Evolutionary conservation across 2,329 filamentous ascomycete species (phyloP), one percentile per base, ranked within the genome.

Genomic region (Sarocladium strictum): DNA sequence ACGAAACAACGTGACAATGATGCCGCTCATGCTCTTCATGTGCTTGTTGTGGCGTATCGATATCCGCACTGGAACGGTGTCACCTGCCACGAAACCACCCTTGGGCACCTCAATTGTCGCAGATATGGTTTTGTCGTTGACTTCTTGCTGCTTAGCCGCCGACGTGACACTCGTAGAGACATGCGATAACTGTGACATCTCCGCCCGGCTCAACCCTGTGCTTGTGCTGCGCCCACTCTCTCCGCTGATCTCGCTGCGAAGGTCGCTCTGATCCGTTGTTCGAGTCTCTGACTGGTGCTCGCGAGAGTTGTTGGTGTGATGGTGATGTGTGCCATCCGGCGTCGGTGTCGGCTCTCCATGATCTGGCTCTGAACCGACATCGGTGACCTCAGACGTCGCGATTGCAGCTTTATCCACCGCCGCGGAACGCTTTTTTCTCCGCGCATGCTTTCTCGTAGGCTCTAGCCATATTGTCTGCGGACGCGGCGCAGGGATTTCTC

Each of bases 1-100:
- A 43, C 94, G 84, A 67, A 95, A 97, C 9, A 99, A 75, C 1
- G 94, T 97, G 45, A 96, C 84, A 57, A 97, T 94, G 49, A 97
- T 87, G 7, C 94, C 93, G 61, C 93, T 89, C 72, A 96, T 79
- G 66, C 91, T 97, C 72, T 93, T 90, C 64, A 97, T 83, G 56
- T 85, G 81, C 68, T 95, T 96, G 57, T 87, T 93, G 67, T 97
- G 94, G 59, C 90, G 87, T 57, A 99, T 85, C 1, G 81, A 84
- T 53, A 97, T 85, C 62, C 83, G 87, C 54, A 97, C 80, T 0
- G 89, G 85, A 41, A 97, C 77, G 23, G 81, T 82, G 62, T 97
- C 94, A 15, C 94, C 94, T 0, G 91, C 86, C 14, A 97, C 75
- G 65, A 87, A 95, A 17, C 92, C 94, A 12, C 89, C 87, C 65